Base-by-base conservation (phyloP, 495 filamentous ascomycete genomes). In the Elaphomyces granulatus region DNA sequence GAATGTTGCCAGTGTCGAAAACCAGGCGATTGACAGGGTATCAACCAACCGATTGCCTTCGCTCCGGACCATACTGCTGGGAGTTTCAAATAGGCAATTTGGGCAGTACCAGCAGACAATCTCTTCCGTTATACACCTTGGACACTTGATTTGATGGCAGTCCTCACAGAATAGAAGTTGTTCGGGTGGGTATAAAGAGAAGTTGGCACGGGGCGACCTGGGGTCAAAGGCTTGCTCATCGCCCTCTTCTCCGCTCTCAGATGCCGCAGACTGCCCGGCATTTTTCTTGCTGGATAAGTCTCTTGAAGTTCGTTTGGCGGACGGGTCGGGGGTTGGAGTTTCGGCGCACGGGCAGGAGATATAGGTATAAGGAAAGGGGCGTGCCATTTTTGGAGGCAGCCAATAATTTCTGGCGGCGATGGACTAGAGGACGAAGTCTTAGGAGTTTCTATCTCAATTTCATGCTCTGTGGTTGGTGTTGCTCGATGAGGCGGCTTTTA, bases 91-190 rank as follows among this genome's bases (percentile, higher is more conserved):
- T 41, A 96, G 58, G 58, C 90, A 98, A 55, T 71, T 87, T n/a
- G 90, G 90, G 54, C 90, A 98, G 52, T 81, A 98, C 70, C 81
- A 94, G 43, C 80, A 85, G 36, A 92, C 77, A 32, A 94, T 82
- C 60, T 98, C 90, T 51, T 98, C 90, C 16, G 78, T 68, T 15
- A 86, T 83, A 53, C 90, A 98, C 55, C 86, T 71, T 4, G 86
- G 83, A 52, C 90, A 98, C 45, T 87, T 80, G 40, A 98, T 88
- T 60, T 93, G 78, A 46, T 90, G 84, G 55, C 90, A 98, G 55
- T 95, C 92, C 52, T 93, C 86, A 61, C 90, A 98, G 60, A 87
- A 96, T 8, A 94, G 70, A 6, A 98, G 74, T 50, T 90, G 82
- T 50, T 96, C 87, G n/a, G 94, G 74, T 0, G 88, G 87, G 56